Percentiles rank a stretch among this genome's conserved stretches.
Conservation (phyloP, 1,284 basidiomycete genomes). For the Cutaneotrichosporon cutaneum region DNA sequence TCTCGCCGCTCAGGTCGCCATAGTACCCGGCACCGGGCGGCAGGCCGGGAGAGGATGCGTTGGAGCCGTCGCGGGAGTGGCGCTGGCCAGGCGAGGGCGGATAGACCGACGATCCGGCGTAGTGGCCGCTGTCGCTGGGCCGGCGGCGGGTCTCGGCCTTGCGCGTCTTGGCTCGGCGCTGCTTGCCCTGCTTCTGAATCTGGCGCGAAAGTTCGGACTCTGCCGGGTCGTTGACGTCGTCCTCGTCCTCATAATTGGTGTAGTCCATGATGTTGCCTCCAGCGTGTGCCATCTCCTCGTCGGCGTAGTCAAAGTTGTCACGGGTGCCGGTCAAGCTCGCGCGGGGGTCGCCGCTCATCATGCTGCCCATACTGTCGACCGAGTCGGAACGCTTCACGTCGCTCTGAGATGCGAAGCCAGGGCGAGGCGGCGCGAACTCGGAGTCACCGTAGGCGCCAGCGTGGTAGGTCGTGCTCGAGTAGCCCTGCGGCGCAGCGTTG, state of each 20-base stretch:
- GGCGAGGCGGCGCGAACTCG: constrained; percentile 52
- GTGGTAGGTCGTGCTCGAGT: constrained; percentile 6
- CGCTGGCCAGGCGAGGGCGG: constrained; percentile 3
- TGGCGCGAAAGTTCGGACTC: constrained; percentile 64
- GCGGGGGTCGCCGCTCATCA: constrained; percentile 4
- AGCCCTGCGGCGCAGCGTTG: constrained; percentile 48
- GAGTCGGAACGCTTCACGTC: constrained; percentile 41
- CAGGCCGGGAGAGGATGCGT: background rate
- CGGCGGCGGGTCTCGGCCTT: background rate
- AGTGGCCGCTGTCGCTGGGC: background rate
- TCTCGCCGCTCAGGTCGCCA: background rate
- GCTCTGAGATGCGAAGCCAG: constrained; percentile 49
- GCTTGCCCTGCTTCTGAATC: constrained; percentile 67
- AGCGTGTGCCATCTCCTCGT: constrained; percentile 19
- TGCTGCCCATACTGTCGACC: constrained; percentile 41
- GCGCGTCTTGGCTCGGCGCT: constrained; percentile 62
- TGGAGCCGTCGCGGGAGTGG: background rate
- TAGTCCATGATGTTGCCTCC: constrained; percentile 58
- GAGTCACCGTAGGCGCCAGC: constrained; percentile 2
- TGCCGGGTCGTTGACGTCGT: constrained; percentile 67
- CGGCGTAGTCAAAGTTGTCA: constrained; percentile 55
- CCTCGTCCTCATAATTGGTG: constrained; percentile 79
- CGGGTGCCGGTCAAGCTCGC: constrained; percentile 43
- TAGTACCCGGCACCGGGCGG: background rate
- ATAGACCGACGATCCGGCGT: constrained; percentile 5